These are phyloP conservation scores for Torrubiella hemipterigena DNA, from an alignment of 2,329 filamentous ascomycete species.

Conservation along the genomic window DNA sequence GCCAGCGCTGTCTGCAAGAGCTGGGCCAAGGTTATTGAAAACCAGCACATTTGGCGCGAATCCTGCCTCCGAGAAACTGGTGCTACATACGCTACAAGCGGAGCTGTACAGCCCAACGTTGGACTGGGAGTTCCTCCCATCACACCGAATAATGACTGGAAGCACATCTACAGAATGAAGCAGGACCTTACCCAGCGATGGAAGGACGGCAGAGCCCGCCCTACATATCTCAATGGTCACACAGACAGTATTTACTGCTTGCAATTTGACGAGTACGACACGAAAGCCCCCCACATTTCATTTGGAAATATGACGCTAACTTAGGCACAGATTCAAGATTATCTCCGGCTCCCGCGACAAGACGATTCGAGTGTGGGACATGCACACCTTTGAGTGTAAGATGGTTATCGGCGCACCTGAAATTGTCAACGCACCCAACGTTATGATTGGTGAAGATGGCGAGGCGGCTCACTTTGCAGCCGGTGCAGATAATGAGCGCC, in stretches of 20 bases:
- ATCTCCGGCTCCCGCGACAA: slow-evolving; percentile 93
- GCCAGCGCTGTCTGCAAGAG: slow-evolving; percentile 35
- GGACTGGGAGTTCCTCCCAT: slow-evolving; percentile 45
- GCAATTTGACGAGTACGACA: slow-evolving; percentile 93
- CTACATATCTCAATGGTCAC: slow-evolving; percentile 86
- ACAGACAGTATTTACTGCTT: slow-evolving; percentile 95
- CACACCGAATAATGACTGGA: slow-evolving; percentile 64
- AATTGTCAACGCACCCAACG: slow-evolving; percentile 39
- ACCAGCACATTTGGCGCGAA: slow-evolving; percentile 51
- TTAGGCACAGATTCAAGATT: slow-evolving; percentile 63
- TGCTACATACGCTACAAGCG: slow-evolving; percentile 45
- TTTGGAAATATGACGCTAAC: slow-evolving; percentile 19
- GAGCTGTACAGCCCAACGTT: slow-evolving; percentile 36
- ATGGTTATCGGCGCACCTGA: slow-evolving; percentile 75
- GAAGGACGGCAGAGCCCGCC: slow-evolving; percentile 64
- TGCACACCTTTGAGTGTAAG: slow-evolving; percentile 73
- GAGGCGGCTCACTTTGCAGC: slow-evolving; percentile 43
- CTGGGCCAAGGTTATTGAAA: slow-evolving; percentile 36
- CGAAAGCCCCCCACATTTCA: neutral
- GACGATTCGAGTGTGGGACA: slow-evolving; percentile 93
- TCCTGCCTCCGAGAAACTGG: slow-evolving; percentile 52
- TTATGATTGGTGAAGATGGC: slow-evolving; percentile 40
- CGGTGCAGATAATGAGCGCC: slow-evolving; percentile 33
- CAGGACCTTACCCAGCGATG: slow-evolving; percentile 67
- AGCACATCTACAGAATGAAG: slow-evolving; percentile 68